phyloP scores from a whole-genome alignment of 148 eudicot genomes.

The Camellia sinensis region DNA sequence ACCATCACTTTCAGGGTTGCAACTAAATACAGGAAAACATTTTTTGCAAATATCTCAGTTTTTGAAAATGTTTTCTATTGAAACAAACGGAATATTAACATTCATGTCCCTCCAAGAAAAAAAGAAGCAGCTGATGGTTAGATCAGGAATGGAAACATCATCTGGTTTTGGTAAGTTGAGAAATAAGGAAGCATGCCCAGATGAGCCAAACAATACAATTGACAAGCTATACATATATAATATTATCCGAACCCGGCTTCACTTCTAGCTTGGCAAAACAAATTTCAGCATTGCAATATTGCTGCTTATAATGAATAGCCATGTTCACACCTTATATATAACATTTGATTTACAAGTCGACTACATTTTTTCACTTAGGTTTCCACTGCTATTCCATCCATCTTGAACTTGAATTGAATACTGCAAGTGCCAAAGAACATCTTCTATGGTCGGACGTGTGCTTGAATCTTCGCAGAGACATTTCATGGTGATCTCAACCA shows the following conservation, averaged over 20 bases:
- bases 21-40: no score
- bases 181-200: neutral
- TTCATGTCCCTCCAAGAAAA: no score
- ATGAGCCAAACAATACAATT: no score
- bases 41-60: no score
- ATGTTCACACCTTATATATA: neutral
- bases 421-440: conserved; percentile 92
- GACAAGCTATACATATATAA: no score
- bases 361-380: conserved; percentile 49
- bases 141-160: neutral
- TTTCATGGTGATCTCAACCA: conserved; percentile 56
- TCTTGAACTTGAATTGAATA: conserved; percentile 92
- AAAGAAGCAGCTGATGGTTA: no score
- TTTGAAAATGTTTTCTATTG: no score
- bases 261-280: neutral
- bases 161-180: neutral
- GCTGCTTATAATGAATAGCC: neutral
- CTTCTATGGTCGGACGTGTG: conserved; percentile 77
- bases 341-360: no score
- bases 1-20: no score
- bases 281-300: neutral
- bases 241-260: no score
- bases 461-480: conserved; percentile 60
- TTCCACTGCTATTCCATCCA: conserved; percentile 89
- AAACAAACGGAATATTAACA: no score